Evolutionary conservation across 768 basidiomycete genomes (phyloP).

Genomic region (Hydnum rufescens): DNA sequence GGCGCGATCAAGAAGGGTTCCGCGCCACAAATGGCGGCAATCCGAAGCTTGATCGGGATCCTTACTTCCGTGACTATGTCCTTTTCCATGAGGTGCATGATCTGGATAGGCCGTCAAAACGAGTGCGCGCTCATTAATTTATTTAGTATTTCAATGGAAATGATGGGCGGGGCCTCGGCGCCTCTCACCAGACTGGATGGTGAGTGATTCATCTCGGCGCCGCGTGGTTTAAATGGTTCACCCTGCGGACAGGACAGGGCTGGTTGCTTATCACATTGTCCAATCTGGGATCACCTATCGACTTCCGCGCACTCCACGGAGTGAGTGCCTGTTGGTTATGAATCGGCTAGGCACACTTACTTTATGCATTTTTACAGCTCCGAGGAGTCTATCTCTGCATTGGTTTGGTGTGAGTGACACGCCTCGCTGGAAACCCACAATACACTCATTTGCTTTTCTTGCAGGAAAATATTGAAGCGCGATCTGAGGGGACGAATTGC

Average conservation of each 20-base stretch:
- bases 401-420: constrained; percentile 70
- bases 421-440: constrained; percentile 1
- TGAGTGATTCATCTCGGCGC: constrained; percentile 18
- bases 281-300: constrained; percentile 80
- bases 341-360: no score
- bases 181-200: constrained; percentile 98
- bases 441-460: constrained; percentile 4
- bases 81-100: constrained; percentile 78
- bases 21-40: constrained; percentile 87
- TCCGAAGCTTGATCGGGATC: constrained; percentile 70
- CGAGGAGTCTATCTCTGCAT: constrained; percentile 67
- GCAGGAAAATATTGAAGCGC: constrained; percentile 55
- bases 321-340: no score
- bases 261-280: constrained; percentile 79
- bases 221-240: no score
- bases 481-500: constrained; percentile 46
- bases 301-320: constrained; percentile 83
- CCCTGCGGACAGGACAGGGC: constrained; percentile 74
- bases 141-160: constrained; percentile 90
- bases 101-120: not conserved
- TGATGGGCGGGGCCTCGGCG: constrained; percentile 78
- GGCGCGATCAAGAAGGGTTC: constrained; percentile 69
- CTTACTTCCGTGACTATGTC: constrained; percentile 91
- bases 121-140: not conserved
- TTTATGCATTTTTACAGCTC: constrained; percentile 30